Base-by-base conservation (phyloP, 1,139 yeast genomes). In the Casaregolazyma lundiana region DNA sequence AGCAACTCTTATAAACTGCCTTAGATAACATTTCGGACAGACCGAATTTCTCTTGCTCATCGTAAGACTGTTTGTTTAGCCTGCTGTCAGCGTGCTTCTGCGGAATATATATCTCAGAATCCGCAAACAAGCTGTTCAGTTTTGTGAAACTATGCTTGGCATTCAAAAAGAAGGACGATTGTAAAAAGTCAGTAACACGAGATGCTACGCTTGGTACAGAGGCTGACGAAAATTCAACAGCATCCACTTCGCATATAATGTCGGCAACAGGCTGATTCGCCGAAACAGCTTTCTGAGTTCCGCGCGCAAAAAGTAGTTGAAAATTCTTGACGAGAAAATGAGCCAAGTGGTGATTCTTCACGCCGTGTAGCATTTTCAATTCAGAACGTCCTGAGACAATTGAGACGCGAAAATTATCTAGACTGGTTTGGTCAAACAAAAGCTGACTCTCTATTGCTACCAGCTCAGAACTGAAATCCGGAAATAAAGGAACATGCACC, bases 181-280 rank as follows among this genome's bases (percentile, higher is more conserved):
- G 29, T 2, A 30, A 19, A 4, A 40, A 21, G 8, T 22, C 37
- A n/a, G 20, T 9, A 32, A 40, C 30, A 13, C 34, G 43, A 17
- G 20, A 30, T 3, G 34, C 19, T 4, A 40, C 43, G 20, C 19
- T 30, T 4, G 43, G 43, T 2, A 40, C 30, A n/a, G 43, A 40
- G 2, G 43, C 37, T n/a, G 43, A 29, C 8, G 20, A 36, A 8
- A 40, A 16, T n/a, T 40, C 43, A 19, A 32, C 18, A 30, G 18
- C 34, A 21, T 40, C 43, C 19, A 40, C 17, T 16, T 40, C 11
- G 8, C 20, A 13, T 16, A 32, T 26, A 26, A 26, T 26, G 15
- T 26, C 32, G 13, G 32, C 6, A 2, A 26, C 32, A 13, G 32
- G 15, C 32, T 26, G 2, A 26, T 11, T 26, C 32, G 13, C 15